Conservation (phyloP, 768 basidiomycete species). For the Sporobolomyces pararoseus region DNA sequence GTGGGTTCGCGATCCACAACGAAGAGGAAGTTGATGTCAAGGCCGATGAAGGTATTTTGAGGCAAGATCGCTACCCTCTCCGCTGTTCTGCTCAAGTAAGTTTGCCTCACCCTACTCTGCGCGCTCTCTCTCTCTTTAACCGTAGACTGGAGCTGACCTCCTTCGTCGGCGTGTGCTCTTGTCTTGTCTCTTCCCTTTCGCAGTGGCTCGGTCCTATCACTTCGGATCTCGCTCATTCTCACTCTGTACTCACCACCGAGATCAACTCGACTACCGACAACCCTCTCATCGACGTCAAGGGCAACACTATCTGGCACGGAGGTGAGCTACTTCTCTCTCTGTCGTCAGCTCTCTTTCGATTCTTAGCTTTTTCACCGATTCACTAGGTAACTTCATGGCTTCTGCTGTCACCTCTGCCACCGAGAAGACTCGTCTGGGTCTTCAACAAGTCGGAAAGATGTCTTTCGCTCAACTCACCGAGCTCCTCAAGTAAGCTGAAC, state of each 20-base stretch:
- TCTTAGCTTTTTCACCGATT: not conserved
- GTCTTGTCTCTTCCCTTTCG: slow-evolving; percentile 58
- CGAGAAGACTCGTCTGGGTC: slow-evolving; percentile 65
- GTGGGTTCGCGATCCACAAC: slow-evolving; percentile 63
- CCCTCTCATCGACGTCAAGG: slow-evolving; percentile 69
- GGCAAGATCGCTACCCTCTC: slow-evolving; percentile 69
- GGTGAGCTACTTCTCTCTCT: slow-evolving; percentile 5
- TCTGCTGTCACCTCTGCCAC: slow-evolving; percentile 73
- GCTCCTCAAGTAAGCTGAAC: slow-evolving; percentile 59
- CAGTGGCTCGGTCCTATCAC: slow-evolving; percentile 80
- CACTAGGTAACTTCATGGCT: slow-evolving; percentile 70
- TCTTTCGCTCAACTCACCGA: slow-evolving; percentile 67
- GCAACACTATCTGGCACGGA: slow-evolving; percentile 67
- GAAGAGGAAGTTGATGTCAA: slow-evolving; percentile 70
- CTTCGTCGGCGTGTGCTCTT: too few species aligned
- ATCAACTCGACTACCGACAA: slow-evolving; percentile 88
- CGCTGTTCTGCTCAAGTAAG: slow-evolving; percentile 44
- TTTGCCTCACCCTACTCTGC: not conserved
- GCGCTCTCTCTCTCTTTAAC: not conserved
- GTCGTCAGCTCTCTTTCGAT: not conserved
- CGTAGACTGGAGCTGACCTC: slow-evolving; percentile 51
- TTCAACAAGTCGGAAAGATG: slow-evolving; percentile 69
- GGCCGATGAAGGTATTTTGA: slow-evolving; percentile 67
- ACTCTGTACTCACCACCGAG: slow-evolving; percentile 65
- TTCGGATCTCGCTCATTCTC: slow-evolving; percentile 67